phyloP scores from a whole-genome alignment of 306 rosid species.

The Corylus avellana region DNA sequence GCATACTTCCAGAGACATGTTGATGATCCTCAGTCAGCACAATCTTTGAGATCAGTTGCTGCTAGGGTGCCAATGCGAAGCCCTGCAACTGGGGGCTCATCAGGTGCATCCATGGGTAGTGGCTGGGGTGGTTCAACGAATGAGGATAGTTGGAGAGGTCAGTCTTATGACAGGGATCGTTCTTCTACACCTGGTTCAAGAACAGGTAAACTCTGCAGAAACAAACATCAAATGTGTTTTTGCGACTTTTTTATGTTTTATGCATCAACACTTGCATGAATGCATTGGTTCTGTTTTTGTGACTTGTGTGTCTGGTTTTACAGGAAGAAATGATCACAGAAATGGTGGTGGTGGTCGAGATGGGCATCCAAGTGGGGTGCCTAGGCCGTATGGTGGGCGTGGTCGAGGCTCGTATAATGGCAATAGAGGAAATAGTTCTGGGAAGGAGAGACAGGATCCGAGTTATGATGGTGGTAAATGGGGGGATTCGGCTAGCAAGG shows the following conservation, averaged over 20 bases:
- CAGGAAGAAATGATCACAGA: conserved; percentile 68
- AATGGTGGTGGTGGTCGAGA: conserved; percentile 57
- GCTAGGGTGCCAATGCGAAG: conserved; percentile 99
- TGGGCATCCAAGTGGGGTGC: conserved; percentile 90
- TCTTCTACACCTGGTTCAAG: conserved; percentile 89
- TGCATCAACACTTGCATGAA: neutral
- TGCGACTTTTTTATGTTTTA: neutral
- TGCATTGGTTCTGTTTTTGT: neutral
- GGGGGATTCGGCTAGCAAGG: conserved; percentile 82
- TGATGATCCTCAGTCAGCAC: conserved; percentile 83
- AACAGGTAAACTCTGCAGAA: conserved; percentile 55
- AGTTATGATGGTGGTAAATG: conserved; percentile 54
- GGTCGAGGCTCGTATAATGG: conserved; percentile 68
- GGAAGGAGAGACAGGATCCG: conserved; percentile 68
- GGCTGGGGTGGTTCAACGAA: conserved; percentile 79
- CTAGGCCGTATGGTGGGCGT: conserved; percentile 81
- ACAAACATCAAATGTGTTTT: conserved; percentile 1
- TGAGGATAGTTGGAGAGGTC: conserved; percentile 87
- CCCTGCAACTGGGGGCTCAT: conserved; percentile 94
- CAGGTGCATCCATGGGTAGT: conserved; percentile 76
- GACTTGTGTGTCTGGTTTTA: conserved; percentile 7
- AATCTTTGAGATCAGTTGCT: conserved; percentile 94
- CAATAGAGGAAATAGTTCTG: conserved; percentile 54
- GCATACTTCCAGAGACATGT: conserved; percentile 87
- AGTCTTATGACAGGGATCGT: conserved; percentile 75